A percentile compares a stretch with the other conserved stretches of the same genome.
Conservation (phyloP, 345 rosid species). For the Acer campestre region DNA sequence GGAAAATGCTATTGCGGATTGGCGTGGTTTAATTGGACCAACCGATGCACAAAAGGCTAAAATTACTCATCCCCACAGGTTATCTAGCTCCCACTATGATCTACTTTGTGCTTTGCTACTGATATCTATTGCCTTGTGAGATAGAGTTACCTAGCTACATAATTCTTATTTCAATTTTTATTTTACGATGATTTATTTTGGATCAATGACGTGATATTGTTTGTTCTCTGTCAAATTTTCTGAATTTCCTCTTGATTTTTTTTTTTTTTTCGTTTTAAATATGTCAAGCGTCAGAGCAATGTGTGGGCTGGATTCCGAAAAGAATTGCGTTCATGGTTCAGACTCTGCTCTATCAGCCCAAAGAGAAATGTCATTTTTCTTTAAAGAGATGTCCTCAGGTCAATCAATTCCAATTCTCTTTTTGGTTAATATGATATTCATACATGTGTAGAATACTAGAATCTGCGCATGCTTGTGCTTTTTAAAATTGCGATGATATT, state of each 20-base stretch:
- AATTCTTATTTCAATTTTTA: not conserved
- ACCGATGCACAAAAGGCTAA: conserved; percentile 77
- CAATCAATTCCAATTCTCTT: conserved; percentile 19
- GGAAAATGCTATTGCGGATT: conserved; percentile 70
- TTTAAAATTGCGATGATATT: not conserved
- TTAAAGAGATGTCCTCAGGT: conserved; percentile 54
- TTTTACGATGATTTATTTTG: not conserved
- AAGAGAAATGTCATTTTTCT: conserved; percentile 83
- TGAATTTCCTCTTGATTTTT: conserved; percentile 6
- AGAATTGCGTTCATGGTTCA: conserved; percentile 83
- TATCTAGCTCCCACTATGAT: conserved; percentile 7
- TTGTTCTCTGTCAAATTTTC: not conserved
- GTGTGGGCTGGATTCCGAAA: conserved; percentile 66
- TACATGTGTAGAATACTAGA: too few relatives aligned
- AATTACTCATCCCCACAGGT: conserved; percentile 77
- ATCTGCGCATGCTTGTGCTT: not conserved
- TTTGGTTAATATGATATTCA: not conserved
- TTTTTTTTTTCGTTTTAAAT: not conserved
- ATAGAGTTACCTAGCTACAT: not conserved
- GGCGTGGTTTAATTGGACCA: conserved; percentile 87
- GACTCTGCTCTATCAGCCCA: conserved; percentile 75
- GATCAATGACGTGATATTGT: not conserved
- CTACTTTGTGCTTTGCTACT: conserved; percentile 2
- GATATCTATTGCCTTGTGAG: not conserved
- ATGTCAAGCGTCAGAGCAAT: conserved; percentile 72